Evolutionary conservation across 108 stramenopile genomes (phyloP).

Genomic region (Fistulifera pelliculosa): DNA sequence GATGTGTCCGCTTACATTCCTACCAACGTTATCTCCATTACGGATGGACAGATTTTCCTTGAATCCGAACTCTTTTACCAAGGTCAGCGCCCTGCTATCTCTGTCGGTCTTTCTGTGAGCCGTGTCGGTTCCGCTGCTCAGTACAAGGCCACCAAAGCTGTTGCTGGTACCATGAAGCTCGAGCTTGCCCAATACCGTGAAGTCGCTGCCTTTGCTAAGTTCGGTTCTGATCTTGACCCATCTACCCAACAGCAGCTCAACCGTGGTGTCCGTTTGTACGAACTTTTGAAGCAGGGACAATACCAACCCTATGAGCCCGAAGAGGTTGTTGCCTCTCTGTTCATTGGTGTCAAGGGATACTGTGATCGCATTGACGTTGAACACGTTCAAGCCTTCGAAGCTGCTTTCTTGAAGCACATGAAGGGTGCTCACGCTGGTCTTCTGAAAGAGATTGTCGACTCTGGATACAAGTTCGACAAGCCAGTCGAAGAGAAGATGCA

Average conservation of each 20-base stretch:
- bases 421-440: slow-evolving; percentile 86
- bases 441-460: slow-evolving; percentile 81
- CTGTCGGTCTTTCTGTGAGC: slow-evolving; percentile 98
- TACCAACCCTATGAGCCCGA: slow-evolving; percentile 97
- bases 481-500: slow-evolving; percentile 76
- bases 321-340: slow-evolving; percentile 96
- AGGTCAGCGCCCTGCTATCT: slow-evolving; percentile 99
- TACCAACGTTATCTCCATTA: slow-evolving; percentile 99
- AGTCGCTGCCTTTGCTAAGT: slow-evolving; percentile 99
- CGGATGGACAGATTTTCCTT: slow-evolving; percentile 99
- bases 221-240: slow-evolving; percentile 99
- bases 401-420: slow-evolving; percentile 91
- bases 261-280: slow-evolving; percentile 99
- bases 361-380: slow-evolving; percentile 97
- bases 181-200: slow-evolving; percentile 99
- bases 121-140: slow-evolving; percentile 99
- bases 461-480: slow-evolving; percentile 77
- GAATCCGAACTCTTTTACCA: slow-evolving; percentile 99
- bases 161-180: slow-evolving; percentile 99
- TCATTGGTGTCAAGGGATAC: slow-evolving; percentile 99
- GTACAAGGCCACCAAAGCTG: slow-evolving; percentile 99
- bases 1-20: slow-evolving; percentile 99
- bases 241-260: slow-evolving; percentile 99
- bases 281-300: slow-evolving; percentile 99
- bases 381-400: slow-evolving; percentile 92